Conservation (phyloP, 2,329 filamentous ascomycete species). For the Xylaria sp. region DNA sequence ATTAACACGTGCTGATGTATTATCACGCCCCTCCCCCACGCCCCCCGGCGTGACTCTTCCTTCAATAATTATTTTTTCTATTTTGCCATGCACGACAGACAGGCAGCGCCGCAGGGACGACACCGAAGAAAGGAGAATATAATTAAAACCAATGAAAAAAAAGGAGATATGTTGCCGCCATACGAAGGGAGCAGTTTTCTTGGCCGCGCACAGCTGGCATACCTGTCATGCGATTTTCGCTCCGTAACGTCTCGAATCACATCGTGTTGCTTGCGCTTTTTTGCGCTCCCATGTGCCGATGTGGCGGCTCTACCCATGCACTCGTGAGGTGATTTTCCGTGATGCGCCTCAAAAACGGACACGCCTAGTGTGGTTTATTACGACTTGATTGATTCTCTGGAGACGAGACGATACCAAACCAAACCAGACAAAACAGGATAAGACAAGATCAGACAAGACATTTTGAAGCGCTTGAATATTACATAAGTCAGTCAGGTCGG, state of each 20-base stretch:
- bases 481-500: constrained; percentile 17
- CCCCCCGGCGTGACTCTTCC: constrained; percentile 5
- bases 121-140: neutral
- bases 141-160: neutral
- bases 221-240: constrained; percentile 24
- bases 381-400: too few relatives aligned
- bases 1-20: constrained; percentile 22
- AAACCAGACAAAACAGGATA: too few relatives aligned
- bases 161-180: constrained; percentile 9
- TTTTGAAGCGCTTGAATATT: constrained; percentile 8
- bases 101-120: constrained; percentile 15
- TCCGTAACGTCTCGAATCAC: constrained; percentile 13
- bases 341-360: constrained; percentile 15
- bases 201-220: constrained; percentile 7
- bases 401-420: too few relatives aligned
- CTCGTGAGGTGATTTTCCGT: neutral
- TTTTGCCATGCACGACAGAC: neutral
- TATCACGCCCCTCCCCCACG: neutral
- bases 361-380: constrained; percentile 10
- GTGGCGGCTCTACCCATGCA: constrained; percentile 13
- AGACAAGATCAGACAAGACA: neutral
- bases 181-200: constrained; percentile 27
- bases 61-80: too few relatives aligned
- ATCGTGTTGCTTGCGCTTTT: constrained; percentile 10
- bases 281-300: constrained; percentile 5